A percentile compares a stretch with the other conserved stretches of the same genome.
These are phyloP conservation scores for Ophiocordyceps sinensis DNA, from an alignment of 2,329 filamentous ascomycete species.

Conservation along the genomic window DNA sequence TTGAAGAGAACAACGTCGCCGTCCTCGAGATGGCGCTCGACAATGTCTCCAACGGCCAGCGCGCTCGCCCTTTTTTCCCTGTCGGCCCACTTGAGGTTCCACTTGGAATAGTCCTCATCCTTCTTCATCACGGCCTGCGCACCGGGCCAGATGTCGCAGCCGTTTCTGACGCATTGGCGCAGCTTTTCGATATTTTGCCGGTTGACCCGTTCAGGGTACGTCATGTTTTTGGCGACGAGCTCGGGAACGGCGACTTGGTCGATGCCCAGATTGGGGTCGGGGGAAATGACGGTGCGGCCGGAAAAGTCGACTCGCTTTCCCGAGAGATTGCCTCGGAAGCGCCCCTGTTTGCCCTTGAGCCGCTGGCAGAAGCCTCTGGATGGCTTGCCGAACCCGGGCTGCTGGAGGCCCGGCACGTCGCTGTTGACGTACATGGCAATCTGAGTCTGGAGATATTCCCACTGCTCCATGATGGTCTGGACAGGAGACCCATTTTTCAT, in stretches of 20 bases:
- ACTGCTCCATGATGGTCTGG: constrained; percentile 89
- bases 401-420: constrained; percentile 82
- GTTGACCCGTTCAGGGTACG: constrained; percentile 82
- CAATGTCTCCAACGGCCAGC: constrained; percentile 70
- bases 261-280: constrained; percentile 85
- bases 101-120: constrained; percentile 55
- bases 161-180: constrained; percentile 57
- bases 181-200: constrained; percentile 77
- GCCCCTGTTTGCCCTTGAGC: constrained; percentile 91
- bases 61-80: constrained; percentile 56
- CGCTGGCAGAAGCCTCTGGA: constrained; percentile 92
- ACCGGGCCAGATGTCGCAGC: constrained; percentile 68
- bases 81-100: constrained; percentile 62
- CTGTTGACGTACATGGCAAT: constrained; percentile 98
- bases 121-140: constrained; percentile 71
- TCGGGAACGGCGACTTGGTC: constrained; percentile 87
- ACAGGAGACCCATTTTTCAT: constrained; percentile 73
- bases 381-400: constrained; percentile 72
- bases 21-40: constrained; percentile 90
- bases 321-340: constrained; percentile 91
- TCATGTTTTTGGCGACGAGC: constrained; percentile 89
- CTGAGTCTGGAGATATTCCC: constrained; percentile 92
- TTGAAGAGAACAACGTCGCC: constrained; percentile 96
- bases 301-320: constrained; percentile 99
- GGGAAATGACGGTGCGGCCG: constrained; percentile 91